phyloP scores from a whole-genome alignment of 306 rosid species.

The Glycine soja region DNA sequence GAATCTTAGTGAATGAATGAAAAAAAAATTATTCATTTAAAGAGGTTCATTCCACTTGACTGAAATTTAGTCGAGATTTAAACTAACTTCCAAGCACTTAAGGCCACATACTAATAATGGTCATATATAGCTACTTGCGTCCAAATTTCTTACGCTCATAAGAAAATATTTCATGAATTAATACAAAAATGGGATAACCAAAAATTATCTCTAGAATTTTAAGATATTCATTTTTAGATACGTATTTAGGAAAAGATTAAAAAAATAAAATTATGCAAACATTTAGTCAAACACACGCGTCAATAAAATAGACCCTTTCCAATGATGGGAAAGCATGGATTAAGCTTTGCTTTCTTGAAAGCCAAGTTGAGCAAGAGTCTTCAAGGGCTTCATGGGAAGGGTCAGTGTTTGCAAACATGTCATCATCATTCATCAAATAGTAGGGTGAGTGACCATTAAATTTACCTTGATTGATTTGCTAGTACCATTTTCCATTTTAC shows the following conservation, averaged over 20 bases:
- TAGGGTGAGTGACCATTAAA: background rate
- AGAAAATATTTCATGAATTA: background rate
- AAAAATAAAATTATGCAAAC: too few relatives aligned
- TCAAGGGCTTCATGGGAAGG: background rate
- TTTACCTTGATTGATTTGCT: too few relatives aligned
- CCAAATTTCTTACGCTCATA: background rate
- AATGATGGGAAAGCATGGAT: background rate
- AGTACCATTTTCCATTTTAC: background rate
- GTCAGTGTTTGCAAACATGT: background rate
- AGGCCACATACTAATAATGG: background rate
- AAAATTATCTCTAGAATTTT: too few relatives aligned
- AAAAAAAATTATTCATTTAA: background rate
- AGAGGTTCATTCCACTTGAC: background rate
- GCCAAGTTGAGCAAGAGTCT: background rate
- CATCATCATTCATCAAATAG: background rate
- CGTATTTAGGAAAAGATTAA: too few relatives aligned
- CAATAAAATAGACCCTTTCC: too few relatives aligned
- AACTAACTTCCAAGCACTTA: background rate
- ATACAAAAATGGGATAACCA: background rate
- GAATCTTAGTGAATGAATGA: background rate
- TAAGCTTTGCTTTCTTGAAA: background rate
- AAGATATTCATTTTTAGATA: too few relatives aligned
- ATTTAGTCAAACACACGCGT: too few relatives aligned
- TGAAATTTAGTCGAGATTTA: background rate
- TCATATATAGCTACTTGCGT: background rate